Base-by-base conservation (phyloP, 2,329 filamentous ascomycete species). In the Calonectria naviculata region DNA sequence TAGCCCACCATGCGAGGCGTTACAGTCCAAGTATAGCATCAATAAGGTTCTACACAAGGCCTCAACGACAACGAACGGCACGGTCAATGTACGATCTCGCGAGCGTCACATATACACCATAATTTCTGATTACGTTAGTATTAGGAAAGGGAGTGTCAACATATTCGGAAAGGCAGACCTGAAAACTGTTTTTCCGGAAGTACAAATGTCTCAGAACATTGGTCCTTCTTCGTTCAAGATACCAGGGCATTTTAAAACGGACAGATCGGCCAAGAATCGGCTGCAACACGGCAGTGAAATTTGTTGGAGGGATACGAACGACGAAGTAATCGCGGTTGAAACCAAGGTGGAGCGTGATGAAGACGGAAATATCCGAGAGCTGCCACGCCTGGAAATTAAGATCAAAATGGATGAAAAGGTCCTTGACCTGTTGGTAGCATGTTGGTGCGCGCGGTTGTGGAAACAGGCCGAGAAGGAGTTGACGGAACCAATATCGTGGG, bases 81-180 rank as follows among this genome's bases (percentile, higher is more conserved):
- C 72, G 5, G 69, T 72, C 4, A 72, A 56, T 2, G 31, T 79
- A 10, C 74, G 71, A 15, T 75, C 74, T 4, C 74, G 76, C 3
- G 71, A 73, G 5, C 74, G 80, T 17, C 79, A 81, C 54, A 81
- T 80, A n/a, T 81, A 81, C 52, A 78, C 79, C 52, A 73, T 81
- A 34, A 65, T 74, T 5, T 67, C 70, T 1, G 77, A 75, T 6
- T 67, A 69, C 5, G 41, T 52, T 10, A 68, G 72, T 52, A 5
- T 49, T 1, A 21, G 26, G 3, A n/a, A 46, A 28, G 47, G 67
- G 19, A 67, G 65, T 26, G 44, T 79, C 2, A 46, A 49, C 2
- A 72, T 81, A 17, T 52, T 68, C 2, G 79, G 79, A 9, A 70
- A 76, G 26, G 73, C 71, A 2, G 75, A 70, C 44, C 72, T 67